These are phyloP conservation scores for Cytospora schulzeri DNA, from an alignment of 2,329 filamentous ascomycete genomes.

Conservation along the genomic window DNA sequence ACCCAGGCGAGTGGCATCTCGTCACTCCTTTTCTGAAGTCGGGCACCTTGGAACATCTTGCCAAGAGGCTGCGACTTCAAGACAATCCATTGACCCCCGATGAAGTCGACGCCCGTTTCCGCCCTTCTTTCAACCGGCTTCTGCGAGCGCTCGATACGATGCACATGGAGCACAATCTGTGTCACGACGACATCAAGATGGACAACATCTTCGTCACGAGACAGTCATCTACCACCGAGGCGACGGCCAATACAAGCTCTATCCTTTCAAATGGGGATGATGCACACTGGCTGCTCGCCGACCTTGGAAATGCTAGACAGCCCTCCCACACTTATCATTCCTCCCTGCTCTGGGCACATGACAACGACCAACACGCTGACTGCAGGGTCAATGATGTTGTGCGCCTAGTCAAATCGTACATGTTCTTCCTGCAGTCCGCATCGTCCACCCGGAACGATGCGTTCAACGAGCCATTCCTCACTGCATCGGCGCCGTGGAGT, in stretches of 20 bases:
- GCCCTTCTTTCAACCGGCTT: conserved; percentile 36
- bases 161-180: conserved; percentile 33
- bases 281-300: conserved; percentile 37
- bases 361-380: conserved; percentile 36
- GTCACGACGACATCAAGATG: conserved; percentile 40
- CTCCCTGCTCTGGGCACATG: conserved; percentile 35
- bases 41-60: conserved; percentile 35
- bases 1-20: conserved; percentile 33
- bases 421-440: conserved; percentile 35
- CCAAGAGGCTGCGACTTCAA: conserved; percentile 30
- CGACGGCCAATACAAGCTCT: neutral
- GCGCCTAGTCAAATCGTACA: conserved; percentile 37
- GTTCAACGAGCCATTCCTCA: conserved; percentile 35
- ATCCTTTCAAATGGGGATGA: conserved; percentile 10
- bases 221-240: neutral
- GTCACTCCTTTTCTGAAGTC: conserved; percentile 34
- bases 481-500: conserved; percentile 31
- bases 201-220: conserved; percentile 37
- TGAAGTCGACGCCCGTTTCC: conserved; percentile 36
- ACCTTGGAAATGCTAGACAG: conserved; percentile 39
- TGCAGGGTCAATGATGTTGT: conserved; percentile 39
- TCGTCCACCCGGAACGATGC: conserved; percentile 22
- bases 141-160: conserved; percentile 34
- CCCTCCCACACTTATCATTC: conserved; percentile 36
- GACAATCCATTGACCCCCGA: conserved; percentile 26